Base-by-base conservation (phyloP, 768 basidiomycete species). In the Strobilomyces confusus region DNA sequence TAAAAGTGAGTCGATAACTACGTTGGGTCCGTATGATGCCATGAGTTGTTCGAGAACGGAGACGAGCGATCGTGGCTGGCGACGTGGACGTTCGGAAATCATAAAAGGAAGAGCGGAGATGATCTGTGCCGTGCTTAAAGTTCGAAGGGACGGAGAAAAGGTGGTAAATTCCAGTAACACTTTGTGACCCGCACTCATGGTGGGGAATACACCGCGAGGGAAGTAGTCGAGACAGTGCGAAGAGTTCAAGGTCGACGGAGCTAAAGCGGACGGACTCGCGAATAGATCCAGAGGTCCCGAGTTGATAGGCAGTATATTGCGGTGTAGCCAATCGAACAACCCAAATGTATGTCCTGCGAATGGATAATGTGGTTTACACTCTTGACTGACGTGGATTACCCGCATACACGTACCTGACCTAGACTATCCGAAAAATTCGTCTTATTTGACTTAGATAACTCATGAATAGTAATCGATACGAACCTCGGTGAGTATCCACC, bases 51-150 rank as follows among this genome's bases (percentile, higher is more conserved):
- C 60, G 22, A 78, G 66, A 47, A 80, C 58, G 15, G 65, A 69
- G 20, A 71, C 65, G 20, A 80, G 61, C 7, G 70, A 61, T 6
- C 69, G 56, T 14, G 77, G 68, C 11, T 76, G 66, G 29, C 78
- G 74, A 12, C 69, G 34, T 37, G 63, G 45, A 57, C 63, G 62
- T 46, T 59, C 63, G 25, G 70, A 65, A 11, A 69, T 59, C 51
- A 74, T 63, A 58, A 79, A 80, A 5, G 80, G 78, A 5, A 80
- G 48, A 4, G 75, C 64, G 49, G 77, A 77, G 26, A 78, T 54
- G 32, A 77, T 59, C 58, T 75, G 78, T 3, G 67, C 51, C 3
- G 65, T 58, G 34, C 73, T 72, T 40, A 76, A 59, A 25, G 69
- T 64, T 6, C 65, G 49, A 42, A 77, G 57, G 29, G 63, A 65